Conservation (phyloP, 768 basidiomycete genomes). For the Psilocybe azurescens region DNA sequence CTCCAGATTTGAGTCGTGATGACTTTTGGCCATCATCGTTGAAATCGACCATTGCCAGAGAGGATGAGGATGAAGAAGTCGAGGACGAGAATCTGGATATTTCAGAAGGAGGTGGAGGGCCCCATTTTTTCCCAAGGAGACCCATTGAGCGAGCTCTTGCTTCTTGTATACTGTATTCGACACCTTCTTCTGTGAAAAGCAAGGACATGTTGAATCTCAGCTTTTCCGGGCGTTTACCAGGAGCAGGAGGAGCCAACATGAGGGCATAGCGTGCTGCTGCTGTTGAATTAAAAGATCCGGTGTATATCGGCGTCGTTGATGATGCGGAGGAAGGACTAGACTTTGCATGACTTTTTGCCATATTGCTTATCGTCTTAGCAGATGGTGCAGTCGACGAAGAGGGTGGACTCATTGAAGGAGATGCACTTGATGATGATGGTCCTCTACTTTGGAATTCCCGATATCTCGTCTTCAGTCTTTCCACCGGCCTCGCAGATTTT, state of each 20-base stretch:
- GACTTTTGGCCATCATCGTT: constrained; percentile 61
- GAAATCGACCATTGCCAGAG: constrained; percentile 56
- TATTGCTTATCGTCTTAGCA: constrained; percentile 16
- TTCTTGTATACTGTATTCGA: constrained; percentile 88
- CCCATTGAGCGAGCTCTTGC: constrained; percentile 83
- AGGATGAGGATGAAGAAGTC: constrained; percentile 39
- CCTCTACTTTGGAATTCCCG: constrained; percentile 75
- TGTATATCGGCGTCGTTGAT: constrained; percentile 31
- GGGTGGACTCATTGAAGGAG: constrained; percentile 35
- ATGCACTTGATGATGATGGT: constrained; percentile 34
- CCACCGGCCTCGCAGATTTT: constrained; percentile 80
- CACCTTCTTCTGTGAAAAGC: constrained; percentile 75
- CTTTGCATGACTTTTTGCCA: constrained; percentile 14
- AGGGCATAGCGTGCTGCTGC: constrained; percentile 65
- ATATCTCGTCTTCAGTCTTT: constrained; percentile 82
- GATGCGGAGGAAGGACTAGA: constrained; percentile 18
- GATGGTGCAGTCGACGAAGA: constrained; percentile 25
- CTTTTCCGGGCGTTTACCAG: constrained; percentile 76
- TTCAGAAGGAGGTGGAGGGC: constrained; percentile 59
- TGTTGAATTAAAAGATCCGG: constrained; percentile 40
- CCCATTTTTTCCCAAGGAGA: constrained; percentile 85
- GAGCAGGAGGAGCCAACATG: constrained; percentile 73
- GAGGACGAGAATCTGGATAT: constrained; percentile 37
- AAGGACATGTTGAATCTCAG: constrained; percentile 70
- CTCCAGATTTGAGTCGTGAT: constrained; percentile 42